phyloP scores from a whole-genome alignment of 2,329 filamentous ascomycete genomes.

The Colletotrichum liriopes region DNA sequence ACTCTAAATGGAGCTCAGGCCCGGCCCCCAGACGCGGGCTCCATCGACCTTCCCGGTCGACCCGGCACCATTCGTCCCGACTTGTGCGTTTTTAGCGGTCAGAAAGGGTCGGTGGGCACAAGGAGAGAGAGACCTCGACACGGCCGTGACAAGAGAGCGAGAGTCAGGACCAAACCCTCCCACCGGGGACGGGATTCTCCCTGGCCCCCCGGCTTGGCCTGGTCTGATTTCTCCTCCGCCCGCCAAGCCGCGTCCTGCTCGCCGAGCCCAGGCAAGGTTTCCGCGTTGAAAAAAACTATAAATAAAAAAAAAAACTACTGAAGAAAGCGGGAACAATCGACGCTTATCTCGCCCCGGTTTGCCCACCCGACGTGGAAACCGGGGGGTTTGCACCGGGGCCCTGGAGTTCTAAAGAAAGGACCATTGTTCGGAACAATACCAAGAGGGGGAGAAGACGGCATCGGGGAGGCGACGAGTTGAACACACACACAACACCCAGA shows the following conservation, averaged over 20 bases:
- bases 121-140: not conserved
- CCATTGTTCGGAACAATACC: not conserved
- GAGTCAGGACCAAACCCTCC: not conserved
- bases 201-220: too few species aligned
- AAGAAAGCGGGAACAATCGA: not conserved
- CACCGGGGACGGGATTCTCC: not conserved
- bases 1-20: constrained; percentile 7
- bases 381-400: not conserved
- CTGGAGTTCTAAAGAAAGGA: not conserved
- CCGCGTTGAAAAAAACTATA: too few species aligned
- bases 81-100: not conserved
- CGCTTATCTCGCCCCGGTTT: not conserved
- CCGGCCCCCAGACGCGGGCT: not conserved
- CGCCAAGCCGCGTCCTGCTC: too few species aligned
- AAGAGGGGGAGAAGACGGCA: not conserved
- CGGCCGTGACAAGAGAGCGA: too few species aligned
- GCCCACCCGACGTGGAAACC: not conserved
- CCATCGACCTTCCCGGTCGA: not conserved
- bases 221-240: too few species aligned
- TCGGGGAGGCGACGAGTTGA: too few species aligned
- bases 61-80: not conserved
- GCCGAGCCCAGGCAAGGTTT: too few species aligned
- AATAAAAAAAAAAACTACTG: too few species aligned
- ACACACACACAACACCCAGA: too few species aligned
- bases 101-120: not conserved